These are phyloP conservation scores for Penicillium sumatraense DNA, from an alignment of 2,329 filamentous ascomycete genomes.

Conservation along the genomic window DNA sequence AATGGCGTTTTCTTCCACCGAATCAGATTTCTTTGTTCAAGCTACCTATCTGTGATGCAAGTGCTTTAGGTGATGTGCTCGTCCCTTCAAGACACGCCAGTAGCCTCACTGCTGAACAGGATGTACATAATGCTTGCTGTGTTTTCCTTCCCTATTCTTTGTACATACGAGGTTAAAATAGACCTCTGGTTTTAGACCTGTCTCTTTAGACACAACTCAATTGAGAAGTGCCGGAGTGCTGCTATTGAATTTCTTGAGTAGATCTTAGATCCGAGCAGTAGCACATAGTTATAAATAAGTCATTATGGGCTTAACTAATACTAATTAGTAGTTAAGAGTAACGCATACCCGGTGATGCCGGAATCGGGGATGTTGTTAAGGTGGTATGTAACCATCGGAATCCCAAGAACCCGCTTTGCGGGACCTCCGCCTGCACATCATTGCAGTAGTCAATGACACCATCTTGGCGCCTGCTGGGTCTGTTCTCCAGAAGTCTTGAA, in stretches of 20 bases:
- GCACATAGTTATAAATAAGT: too few species aligned
- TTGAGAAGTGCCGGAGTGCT: background rate
- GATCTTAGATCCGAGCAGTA: too few species aligned
- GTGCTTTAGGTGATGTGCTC: background rate
- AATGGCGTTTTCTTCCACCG: conserved; percentile 5
- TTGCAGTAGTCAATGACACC: conserved; percentile 17
- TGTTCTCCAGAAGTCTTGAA: background rate
- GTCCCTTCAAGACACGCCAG: background rate
- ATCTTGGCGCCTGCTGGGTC: conserved; percentile 2
- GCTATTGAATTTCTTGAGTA: too few species aligned
- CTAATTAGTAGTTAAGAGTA: too few species aligned
- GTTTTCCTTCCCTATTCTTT: background rate
- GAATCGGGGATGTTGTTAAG: background rate
- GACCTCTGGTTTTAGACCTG: conserved; percentile 7
- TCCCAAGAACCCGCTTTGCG: too few species aligned
- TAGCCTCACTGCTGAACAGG: background rate
- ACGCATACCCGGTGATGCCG: too few species aligned
- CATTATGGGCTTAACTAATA: too few species aligned
- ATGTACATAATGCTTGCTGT: conserved; percentile 19
- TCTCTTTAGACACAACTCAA: background rate
- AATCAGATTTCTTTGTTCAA: conserved; percentile 2
- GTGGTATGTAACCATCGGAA: too few species aligned
- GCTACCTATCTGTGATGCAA: background rate
- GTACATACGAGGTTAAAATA: conserved; percentile 18
- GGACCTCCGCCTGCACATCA: conserved; percentile 6